phyloP scores from a whole-genome alignment of 352 stramenopile species.

The Globisporangium apiculatum region DNA sequence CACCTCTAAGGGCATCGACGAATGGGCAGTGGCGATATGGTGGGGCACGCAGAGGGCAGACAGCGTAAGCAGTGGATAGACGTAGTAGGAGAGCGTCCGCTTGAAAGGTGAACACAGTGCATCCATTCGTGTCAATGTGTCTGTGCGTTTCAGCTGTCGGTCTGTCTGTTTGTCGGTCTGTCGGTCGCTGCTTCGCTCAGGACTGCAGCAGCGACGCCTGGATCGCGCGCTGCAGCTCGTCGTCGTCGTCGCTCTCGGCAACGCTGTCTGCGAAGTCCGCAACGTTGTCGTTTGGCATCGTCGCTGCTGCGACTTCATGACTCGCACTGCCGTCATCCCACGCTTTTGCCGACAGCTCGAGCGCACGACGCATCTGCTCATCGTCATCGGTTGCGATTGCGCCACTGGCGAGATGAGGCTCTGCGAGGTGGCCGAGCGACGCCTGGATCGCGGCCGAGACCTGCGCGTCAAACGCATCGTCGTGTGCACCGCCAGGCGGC shows the following conservation, averaged over 20 bases:
- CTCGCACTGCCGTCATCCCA: constrained; percentile 17
- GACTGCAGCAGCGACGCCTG: constrained; percentile 61
- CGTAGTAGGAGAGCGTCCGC: neutral
- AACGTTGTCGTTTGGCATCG: neutral
- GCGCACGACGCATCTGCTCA: constrained; percentile 48
- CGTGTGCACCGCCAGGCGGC: neutral
- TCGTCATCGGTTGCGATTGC: constrained; percentile 32
- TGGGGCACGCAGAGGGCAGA: neutral
- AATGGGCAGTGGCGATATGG: too few species aligned
- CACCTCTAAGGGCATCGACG: constrained; percentile 41
- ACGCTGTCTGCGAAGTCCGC: neutral
- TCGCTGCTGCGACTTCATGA: neutral
- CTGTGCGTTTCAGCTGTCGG: neutral
- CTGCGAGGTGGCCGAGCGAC: constrained; percentile 25
- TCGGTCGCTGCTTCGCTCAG: constrained; percentile 6
- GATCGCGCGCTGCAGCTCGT: constrained; percentile 77
- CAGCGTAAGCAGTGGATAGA: neutral
- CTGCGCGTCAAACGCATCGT: constrained; percentile 39
- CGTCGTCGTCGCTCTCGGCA: constrained; percentile 50
- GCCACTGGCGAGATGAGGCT: neutral
- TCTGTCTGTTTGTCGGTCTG: neutral
- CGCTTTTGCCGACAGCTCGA: constrained; percentile 59
- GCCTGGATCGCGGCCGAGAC: constrained; percentile 64
- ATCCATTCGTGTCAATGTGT: neutral
- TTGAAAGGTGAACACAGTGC: neutral